Percentiles rank a stretch among this genome's conserved stretches.
phyloP scores from a whole-genome alignment of 208 protist species.

The Leishmania tarentolae region DNA sequence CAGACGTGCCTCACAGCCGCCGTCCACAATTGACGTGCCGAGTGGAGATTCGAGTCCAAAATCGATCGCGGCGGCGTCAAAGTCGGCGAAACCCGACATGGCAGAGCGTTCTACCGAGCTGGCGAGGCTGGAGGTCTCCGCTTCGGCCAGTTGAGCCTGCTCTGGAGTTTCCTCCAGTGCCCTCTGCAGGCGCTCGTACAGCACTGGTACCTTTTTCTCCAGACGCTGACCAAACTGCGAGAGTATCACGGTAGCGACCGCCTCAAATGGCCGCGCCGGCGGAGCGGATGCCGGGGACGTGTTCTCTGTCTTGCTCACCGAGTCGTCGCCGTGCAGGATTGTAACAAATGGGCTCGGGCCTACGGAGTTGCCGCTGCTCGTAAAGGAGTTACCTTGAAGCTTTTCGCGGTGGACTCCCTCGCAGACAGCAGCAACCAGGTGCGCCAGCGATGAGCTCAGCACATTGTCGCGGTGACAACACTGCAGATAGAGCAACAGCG shows the following conservation, averaged over 20 bases:
- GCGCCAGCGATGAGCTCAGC: constrained; percentile 48
- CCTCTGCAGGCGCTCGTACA: constrained; percentile 38
- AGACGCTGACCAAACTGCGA: constrained; percentile 37
- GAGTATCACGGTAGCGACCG: constrained; percentile 31
- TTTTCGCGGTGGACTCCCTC: constrained; percentile 59
- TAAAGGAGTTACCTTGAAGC: not conserved
- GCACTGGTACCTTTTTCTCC: constrained; percentile 22
- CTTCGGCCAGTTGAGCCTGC: constrained; percentile 63
- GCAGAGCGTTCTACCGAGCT: constrained; percentile 61
- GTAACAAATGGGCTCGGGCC: constrained; percentile 29
- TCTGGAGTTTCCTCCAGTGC: constrained; percentile 64
- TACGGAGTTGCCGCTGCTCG: not conserved
- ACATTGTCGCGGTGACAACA: constrained; percentile 55
- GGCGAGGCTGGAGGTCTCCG: constrained; percentile 65
- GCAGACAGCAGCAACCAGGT: constrained; percentile 50
- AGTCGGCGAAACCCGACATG: constrained; percentile 19
- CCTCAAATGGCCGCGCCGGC: constrained; percentile 25
- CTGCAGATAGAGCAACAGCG: constrained; percentile 45
- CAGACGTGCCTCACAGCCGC: constrained; percentile 25
- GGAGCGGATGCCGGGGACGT: constrained; percentile 1
- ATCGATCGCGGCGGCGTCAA: constrained; percentile 43
- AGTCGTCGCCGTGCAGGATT: constrained; percentile 30
- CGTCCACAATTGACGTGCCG: constrained; percentile 5
- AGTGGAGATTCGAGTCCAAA: constrained; percentile 50
- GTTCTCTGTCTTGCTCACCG: constrained; percentile 29